Evolutionary conservation across 139 green algal genomes (phyloP), one percentile per base, ranked within the genome.

Genomic region (Micractinium sp.): DNA sequence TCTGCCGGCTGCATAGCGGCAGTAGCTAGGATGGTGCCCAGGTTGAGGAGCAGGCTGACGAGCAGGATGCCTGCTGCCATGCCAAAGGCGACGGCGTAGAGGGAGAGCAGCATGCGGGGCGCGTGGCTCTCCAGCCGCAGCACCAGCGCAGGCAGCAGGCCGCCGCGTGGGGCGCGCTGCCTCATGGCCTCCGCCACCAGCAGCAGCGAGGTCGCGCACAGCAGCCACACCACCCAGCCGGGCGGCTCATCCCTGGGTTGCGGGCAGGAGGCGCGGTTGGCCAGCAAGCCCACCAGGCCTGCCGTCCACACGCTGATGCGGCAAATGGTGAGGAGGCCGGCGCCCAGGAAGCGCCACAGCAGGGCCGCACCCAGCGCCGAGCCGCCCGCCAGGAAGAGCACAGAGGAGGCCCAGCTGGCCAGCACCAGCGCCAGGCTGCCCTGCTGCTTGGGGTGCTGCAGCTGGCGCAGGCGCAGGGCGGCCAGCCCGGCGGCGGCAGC

Each of bases 401-500:
- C 27, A 14, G 71, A 15, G 29, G 71, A 56, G 47, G 63, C 63
- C 20, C 63, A 31, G 63, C 63, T 27, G 63, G 63, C 74, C 74
- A 80, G 74, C 74, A 80, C 33, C 74, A 80, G 74, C 14, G 67
- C 67, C 67, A 87, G 7, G 38, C 83, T 29, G 23, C 13, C 78
- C 19, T 31, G 66, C 38, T 47, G 38, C 38, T 80, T 63, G 15
- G 67, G 83, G 2, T 47, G 63, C 38, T 81, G 63, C 66, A 87
- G 67, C 35, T 75, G 38, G 7, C 39, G 83, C 67, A 87, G 19
- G 27, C 67, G 66, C 67, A 87, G 38, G 63, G 25, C 63, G 19
- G 83, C 83, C 38, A 87, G 83, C 16, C 63, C 83, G 13, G 83
- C 47, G 19, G 83, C 83, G 0, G 83, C 83, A 16, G 67, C 83